phyloP scores from a whole-genome alignment of 441 rosid genomes.

The Aleurites moluccanus region DNA sequence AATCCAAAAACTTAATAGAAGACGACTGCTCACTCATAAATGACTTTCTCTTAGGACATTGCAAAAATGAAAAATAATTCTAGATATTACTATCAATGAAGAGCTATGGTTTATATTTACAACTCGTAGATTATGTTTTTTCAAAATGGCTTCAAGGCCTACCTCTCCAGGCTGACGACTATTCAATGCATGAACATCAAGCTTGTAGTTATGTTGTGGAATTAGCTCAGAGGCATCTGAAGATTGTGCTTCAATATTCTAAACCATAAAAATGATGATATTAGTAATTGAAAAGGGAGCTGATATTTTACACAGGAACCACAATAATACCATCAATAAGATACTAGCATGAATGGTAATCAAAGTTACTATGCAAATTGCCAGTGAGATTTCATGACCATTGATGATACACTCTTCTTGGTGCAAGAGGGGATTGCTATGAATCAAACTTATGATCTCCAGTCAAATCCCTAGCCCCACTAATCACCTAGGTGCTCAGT shows the following conservation, averaged over 20 bases:
- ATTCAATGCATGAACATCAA: slow-evolving; percentile 84
- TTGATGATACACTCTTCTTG: not conserved
- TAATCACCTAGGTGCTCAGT: not conserved
- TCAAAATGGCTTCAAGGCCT: slow-evolving; percentile 23
- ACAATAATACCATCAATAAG: not conserved
- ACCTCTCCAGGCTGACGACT: slow-evolving; percentile 97
- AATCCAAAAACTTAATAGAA: not conserved
- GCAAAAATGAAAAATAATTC: not conserved
- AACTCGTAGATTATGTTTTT: not conserved
- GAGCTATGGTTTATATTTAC: not conserved
- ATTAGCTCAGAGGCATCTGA: slow-evolving; percentile 77
- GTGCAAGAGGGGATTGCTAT: too few relatives aligned
- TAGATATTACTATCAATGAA: slow-evolving; percentile 1
- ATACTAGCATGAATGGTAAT: not conserved
- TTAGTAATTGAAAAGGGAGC: not conserved
- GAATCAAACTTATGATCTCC: not conserved
- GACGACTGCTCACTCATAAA: not conserved
- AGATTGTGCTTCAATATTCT: slow-evolving; percentile 80
- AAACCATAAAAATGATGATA: slow-evolving; percentile 29
- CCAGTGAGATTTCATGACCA: not conserved
- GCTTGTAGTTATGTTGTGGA: slow-evolving; percentile 99
- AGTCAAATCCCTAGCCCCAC: not conserved
- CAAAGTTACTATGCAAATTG: not conserved
- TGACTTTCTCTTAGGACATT: not conserved
- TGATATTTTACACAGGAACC: not conserved